Conservation (phyloP, 2,329 filamentous ascomycete genomes). For the Beauveria scarabaeidicola region DNA sequence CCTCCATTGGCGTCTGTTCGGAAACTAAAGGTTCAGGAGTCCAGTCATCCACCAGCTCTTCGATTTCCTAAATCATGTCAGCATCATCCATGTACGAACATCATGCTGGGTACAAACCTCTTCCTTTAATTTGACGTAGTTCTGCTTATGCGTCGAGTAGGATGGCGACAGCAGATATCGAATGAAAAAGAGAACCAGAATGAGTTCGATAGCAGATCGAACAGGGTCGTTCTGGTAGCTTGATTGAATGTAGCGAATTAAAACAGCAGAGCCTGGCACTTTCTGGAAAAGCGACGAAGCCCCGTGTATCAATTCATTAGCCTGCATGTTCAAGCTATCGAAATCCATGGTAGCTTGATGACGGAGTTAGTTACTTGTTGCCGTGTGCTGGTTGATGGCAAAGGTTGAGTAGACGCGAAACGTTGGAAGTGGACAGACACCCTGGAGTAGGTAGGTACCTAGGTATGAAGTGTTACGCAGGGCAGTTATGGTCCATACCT, state of each 20-base stretch:
- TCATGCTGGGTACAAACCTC: conserved; percentile 36
- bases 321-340: conserved; percentile 46
- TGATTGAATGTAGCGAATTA: conserved; percentile 90
- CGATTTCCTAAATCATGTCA: conserved; percentile 60
- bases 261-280: conserved; percentile 86
- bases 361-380: background rate
- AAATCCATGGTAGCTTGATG: conserved; percentile 45
- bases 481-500: no score
- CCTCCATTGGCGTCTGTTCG: conserved; percentile 64
- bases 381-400: background rate
- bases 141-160: conserved; percentile 85
- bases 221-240: conserved; percentile 97
- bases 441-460: background rate
- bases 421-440: background rate
- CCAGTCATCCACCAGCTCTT: conserved; percentile 96
- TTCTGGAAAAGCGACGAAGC: conserved; percentile 67
- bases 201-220: conserved; percentile 83
- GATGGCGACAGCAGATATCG: conserved; percentile 85
- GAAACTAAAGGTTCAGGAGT: conserved; percentile 84
- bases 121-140: conserved; percentile 80
- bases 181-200: conserved; percentile 91
- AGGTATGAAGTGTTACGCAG: background rate
- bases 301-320: conserved; percentile 43
- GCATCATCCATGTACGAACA: conserved; percentile 18
- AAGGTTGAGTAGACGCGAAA: background rate